These are phyloP conservation scores for Apiotrichum gamsii DNA, from an alignment of 1,284 basidiomycete genomes.

Conservation along the genomic window DNA sequence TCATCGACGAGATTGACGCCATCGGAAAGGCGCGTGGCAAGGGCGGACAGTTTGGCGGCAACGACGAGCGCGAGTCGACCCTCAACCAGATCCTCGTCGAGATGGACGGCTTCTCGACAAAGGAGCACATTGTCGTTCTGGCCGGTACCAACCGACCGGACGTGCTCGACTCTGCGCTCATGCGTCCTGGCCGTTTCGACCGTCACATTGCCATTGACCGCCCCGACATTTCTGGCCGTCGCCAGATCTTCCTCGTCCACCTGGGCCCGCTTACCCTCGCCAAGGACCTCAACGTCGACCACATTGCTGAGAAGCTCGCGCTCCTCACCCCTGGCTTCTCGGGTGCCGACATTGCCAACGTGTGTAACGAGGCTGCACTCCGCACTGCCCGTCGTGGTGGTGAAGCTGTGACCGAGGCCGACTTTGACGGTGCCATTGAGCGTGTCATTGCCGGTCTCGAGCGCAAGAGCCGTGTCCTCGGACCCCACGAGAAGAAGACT, in stretches of 20 bases:
- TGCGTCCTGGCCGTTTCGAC: constrained; percentile 97
- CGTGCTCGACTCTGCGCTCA: constrained; percentile 86
- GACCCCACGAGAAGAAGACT: constrained; percentile 94
- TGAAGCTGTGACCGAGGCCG: constrained; percentile 70
- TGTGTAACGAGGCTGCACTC: constrained; percentile 95
- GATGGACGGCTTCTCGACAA: constrained; percentile 98
- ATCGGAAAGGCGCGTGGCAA: constrained; percentile 94
- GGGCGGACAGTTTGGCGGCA: constrained; percentile 81
- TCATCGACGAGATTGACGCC: constrained; percentile 96
- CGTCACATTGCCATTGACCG: constrained; percentile 93
- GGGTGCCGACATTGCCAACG: constrained; percentile 97
- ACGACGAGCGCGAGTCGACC: constrained; percentile 96
- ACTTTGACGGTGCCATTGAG: constrained; percentile 97
- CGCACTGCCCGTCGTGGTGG: constrained; percentile 83
- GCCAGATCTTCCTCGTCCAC: constrained; percentile 92
- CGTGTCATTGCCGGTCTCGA: constrained; percentile 96
- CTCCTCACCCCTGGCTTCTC: constrained; percentile 97
- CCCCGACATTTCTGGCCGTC: constrained; percentile 87
- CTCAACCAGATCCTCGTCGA: constrained; percentile 97
- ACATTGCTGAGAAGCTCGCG: constrained; percentile 83
- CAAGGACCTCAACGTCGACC: constrained; percentile 54
- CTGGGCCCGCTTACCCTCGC: constrained; percentile 74
- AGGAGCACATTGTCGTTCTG: constrained; percentile 92
- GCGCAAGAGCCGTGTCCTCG: constrained; percentile 87
- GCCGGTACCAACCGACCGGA: constrained; percentile 96